Evolutionary conservation across 2,329 filamentous ascomycete species (phyloP), one percentile per base, ranked within the genome.

Genomic region (Cadophora gregata): DNA sequence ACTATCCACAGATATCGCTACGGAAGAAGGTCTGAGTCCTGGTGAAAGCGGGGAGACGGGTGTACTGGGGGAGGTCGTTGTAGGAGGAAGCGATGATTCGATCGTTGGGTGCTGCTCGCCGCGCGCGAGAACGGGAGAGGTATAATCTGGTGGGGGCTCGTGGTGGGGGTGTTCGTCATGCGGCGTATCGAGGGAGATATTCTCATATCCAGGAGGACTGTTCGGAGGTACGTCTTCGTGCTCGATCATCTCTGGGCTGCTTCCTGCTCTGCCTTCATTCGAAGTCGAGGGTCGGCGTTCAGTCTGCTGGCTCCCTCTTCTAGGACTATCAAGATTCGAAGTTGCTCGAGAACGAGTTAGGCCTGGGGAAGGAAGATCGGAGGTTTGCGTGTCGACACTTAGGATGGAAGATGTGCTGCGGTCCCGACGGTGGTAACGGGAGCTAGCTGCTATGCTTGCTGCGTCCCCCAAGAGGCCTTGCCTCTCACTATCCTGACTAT

Each of bases 401-500:
- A 86, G 73, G 19, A 86, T 79, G 1, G 87, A 88, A 72, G 83
- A 84, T n/a, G 77, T 79, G 73, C 84, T 86, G 25, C 79, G 78
- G 38, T 82, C 80, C 63, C 85, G 81, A 1, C 77, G 78, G 70
- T 84, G 81, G 75, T 47, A 80, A 75, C 56, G 78, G 65, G 68
- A 76, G 48, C 78, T 76, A 75, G 76, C 69, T 76, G 75, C 67
- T 79, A 79, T 64, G 75, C 72, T 72, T 72, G 90, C 91, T 1
- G 90, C 88, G 70, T 90, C 89, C 38, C 90, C 91, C 14, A 95
- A 82, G 9, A 95, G 80, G 0, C 91, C 91, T 51, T 89, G 81
- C 33, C 88, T 82, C 75, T 95, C 91, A 73, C 89, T 92, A 71
- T 93, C 91, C 21, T 83, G 84, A 69, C 90, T 93, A 74, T 89